Evolutionary conservation across 331 rosid genomes (phyloP).

Genomic region (Malus hybrid): DNA sequence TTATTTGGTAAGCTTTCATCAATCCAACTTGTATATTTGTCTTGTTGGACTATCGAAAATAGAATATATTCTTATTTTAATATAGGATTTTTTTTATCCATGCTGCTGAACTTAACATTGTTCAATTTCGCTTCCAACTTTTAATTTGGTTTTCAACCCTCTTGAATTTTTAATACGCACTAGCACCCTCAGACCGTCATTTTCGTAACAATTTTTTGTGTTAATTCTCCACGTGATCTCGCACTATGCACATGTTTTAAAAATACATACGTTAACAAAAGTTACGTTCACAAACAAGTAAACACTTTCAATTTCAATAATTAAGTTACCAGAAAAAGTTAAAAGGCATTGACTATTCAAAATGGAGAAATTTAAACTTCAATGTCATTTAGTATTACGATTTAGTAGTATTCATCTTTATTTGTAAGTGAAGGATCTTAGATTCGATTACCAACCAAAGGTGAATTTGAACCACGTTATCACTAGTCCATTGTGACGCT

Average conservation of each 20-base stretch:
- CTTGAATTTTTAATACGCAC: neutral
- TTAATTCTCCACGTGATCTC: too few species aligned
- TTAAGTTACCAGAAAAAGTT: too few species aligned
- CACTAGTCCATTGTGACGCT: too few species aligned
- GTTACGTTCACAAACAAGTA: neutral
- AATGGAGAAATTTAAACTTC: neutral
- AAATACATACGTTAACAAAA: neutral
- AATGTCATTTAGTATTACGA: accelerated
- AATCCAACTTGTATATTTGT: neutral
- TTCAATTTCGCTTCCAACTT: neutral
- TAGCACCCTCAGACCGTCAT: neutral
- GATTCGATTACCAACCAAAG: too few species aligned
- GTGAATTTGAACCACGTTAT: too few species aligned
- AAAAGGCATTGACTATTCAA: neutral
- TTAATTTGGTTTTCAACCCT: neutral
- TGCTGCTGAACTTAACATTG: neutral
- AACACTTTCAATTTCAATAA: too few species aligned
- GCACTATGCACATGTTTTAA: too few species aligned
- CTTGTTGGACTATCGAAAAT: neutral
- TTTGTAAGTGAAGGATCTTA: too few species aligned
- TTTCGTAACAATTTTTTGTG: neutral
- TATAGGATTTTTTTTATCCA: neutral
- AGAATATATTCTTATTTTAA: too few species aligned
- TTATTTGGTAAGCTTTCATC: constrained; percentile 7
- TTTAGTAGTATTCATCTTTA: too few species aligned